These are phyloP conservation scores for Eimeria zaria DNA, from an alignment of 169 alveolate genomes.

Conservation along the genomic window DNA sequence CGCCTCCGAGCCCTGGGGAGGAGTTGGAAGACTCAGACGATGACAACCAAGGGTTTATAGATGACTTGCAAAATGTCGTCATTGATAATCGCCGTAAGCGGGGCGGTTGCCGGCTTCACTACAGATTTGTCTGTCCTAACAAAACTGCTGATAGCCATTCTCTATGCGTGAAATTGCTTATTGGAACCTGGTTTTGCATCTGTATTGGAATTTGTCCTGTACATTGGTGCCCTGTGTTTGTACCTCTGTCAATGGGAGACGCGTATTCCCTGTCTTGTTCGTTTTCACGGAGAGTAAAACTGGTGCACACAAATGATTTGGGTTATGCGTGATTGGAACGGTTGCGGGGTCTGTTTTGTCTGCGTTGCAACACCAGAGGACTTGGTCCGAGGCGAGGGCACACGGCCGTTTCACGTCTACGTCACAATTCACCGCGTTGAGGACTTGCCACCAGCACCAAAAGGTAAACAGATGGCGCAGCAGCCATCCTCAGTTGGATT, in stretches of 20 bases:
- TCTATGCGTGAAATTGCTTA: neutral
- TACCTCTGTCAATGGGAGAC: neutral
- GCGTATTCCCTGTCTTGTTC: neutral
- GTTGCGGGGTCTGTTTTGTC: neutral
- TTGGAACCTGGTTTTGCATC: neutral
- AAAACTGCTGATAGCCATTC: too few relatives aligned
- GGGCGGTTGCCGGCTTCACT: neutral
- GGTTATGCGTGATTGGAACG: neutral
- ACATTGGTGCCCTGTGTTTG: neutral
- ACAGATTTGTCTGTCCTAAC: neutral
- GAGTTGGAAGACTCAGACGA: conserved; percentile 76
- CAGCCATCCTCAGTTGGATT: neutral
- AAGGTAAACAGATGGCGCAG: neutral
- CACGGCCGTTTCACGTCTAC: conserved; percentile 87
- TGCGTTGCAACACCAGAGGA: conserved; percentile 49
- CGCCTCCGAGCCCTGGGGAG: conserved; percentile 84
- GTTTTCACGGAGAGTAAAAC: neutral
- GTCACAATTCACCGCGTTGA: conserved; percentile 73
- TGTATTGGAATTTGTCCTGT: neutral
- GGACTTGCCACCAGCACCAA: conserved; percentile 58
- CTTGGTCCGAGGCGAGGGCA: conserved; percentile 61
- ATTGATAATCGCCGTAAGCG: conserved; percentile 77
- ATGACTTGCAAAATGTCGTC: conserved; percentile 76
- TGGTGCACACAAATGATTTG: neutral
- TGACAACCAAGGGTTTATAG: conserved; percentile 39